These are phyloP conservation scores for Microbotryum scabiosae DNA, from an alignment of 1,284 basidiomycete genomes.

Conservation along the genomic window DNA sequence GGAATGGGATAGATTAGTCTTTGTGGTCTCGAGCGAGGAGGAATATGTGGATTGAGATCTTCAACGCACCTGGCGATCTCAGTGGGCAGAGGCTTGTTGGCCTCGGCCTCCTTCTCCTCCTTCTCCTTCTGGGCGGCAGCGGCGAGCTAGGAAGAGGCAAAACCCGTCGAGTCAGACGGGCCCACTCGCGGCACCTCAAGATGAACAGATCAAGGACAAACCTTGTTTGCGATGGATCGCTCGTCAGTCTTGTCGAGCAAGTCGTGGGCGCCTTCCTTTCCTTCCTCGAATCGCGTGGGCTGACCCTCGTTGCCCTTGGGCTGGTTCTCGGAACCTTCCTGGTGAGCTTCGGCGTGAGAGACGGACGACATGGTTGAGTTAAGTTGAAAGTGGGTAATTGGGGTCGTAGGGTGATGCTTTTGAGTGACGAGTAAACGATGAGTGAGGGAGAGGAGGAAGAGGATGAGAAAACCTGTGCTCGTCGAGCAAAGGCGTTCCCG, in stretches of 20 bases:
- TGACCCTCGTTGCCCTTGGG: constrained; percentile 13
- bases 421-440: neutral
- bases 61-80: constrained; percentile 16
- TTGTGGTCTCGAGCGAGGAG: neutral
- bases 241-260: constrained; percentile 24
- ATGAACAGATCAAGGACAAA: neutral
- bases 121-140: constrained; percentile 30
- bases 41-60: neutral
- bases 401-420: neutral
- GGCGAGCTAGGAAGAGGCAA: constrained; percentile 13
- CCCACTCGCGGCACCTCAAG: neutral
- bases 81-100: constrained; percentile 16
- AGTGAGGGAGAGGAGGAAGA: neutral
- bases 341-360: constrained; percentile 22
- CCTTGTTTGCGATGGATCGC: constrained; percentile 27
- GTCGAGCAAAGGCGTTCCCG: neutral
- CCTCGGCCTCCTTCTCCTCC: constrained; percentile 27
- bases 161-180: neutral
- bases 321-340: constrained; percentile 20
- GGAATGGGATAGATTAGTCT: neutral
- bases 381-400: neutral
- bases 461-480: neutral
- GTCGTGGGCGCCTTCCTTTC: constrained; percentile 24
- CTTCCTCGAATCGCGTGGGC: constrained; percentile 19
- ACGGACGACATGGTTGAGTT: neutral